Percentiles rank a stretch among this genome's conserved stretches.
These are phyloP conservation scores for Lizonia empirigonia DNA, from an alignment of 2,329 filamentous ascomycete genomes.

Conservation along the genomic window DNA sequence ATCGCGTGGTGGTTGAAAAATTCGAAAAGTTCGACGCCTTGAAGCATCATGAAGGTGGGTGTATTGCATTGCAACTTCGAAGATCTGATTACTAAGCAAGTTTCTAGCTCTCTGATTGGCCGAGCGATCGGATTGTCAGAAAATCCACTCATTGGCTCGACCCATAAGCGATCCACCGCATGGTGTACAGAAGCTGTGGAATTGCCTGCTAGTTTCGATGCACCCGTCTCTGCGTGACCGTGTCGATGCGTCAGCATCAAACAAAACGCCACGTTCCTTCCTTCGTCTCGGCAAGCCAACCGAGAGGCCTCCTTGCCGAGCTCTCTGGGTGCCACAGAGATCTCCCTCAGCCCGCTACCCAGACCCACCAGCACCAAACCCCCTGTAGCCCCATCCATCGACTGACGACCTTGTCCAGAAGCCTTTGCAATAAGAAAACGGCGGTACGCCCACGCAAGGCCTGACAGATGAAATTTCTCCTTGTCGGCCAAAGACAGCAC, in stretches of 20 bases:
- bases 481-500: too few relatives aligned
- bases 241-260: not conserved
- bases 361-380: constrained; percentile 8
- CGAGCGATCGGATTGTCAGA: too few relatives aligned
- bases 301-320: constrained; percentile 14
- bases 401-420: not conserved
- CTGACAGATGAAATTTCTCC: too few relatives aligned
- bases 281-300: constrained; percentile 17
- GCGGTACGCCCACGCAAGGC: constrained; percentile 3
- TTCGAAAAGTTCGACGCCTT: too few relatives aligned
- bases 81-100: too few relatives aligned
- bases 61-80: too few relatives aligned
- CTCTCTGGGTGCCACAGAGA: constrained; percentile 12
- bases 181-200: constrained; percentile 11
- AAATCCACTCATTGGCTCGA: too few relatives aligned
- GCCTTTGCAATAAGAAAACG: not conserved
- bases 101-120: too few relatives aligned
- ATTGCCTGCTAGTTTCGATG: not conserved
- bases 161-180: too few relatives aligned
- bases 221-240: not conserved
- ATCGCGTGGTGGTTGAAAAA: too few relatives aligned
- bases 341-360: constrained; percentile 16
- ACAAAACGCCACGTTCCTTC: constrained; percentile 10
- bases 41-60: too few relatives aligned
- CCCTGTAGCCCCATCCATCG: constrained; percentile 3